phyloP scores from a whole-genome alignment of 192 early-diverging fungal genomes.

The Kickxella alabastrina region DNA sequence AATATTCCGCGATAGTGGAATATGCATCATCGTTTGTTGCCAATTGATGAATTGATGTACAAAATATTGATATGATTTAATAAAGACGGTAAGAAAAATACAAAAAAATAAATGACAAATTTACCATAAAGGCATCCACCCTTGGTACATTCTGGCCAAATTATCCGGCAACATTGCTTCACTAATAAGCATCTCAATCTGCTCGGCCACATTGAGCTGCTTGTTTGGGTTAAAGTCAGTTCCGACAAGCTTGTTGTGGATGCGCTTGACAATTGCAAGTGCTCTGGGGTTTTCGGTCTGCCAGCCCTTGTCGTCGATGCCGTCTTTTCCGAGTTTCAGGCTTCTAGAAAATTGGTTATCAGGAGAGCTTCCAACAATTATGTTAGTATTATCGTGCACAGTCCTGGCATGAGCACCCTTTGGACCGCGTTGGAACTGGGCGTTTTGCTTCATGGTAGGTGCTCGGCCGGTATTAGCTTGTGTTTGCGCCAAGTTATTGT shows the following conservation, averaged over 20 bases:
- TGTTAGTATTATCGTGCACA: conserved; percentile 63
- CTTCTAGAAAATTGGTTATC: conserved; percentile 17
- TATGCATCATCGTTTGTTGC: background rate
- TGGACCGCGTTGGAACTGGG: conserved; percentile 6
- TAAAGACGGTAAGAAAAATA: background rate
- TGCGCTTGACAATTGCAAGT: conserved; percentile 78
- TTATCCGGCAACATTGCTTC: conserved; percentile 91
- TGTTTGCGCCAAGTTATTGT: background rate
- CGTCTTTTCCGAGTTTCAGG: background rate
- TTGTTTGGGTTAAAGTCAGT: conserved; percentile 84
- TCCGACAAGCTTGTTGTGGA: conserved; percentile 91
- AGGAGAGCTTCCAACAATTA: conserved; percentile 55
- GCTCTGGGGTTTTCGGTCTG: conserved; percentile 66
- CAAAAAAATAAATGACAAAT: background rate
- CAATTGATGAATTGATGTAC: background rate
- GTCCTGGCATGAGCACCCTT: conserved; percentile 14
- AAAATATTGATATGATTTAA: background rate
- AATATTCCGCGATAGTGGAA: no score
- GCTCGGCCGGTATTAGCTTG: background rate
- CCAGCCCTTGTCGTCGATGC: conserved; percentile 15
- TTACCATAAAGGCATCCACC: conserved; percentile 57
- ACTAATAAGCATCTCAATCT: conserved; percentile 84
- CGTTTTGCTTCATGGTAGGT: no score
- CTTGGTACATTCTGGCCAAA: conserved; percentile 72
- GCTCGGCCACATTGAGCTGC: conserved; percentile 72